A percentile compares a stretch with the other conserved stretches of the same genome.
Conservation (phyloP, 108 stramenopile species). For the Mediolabrus comicus region DNA sequence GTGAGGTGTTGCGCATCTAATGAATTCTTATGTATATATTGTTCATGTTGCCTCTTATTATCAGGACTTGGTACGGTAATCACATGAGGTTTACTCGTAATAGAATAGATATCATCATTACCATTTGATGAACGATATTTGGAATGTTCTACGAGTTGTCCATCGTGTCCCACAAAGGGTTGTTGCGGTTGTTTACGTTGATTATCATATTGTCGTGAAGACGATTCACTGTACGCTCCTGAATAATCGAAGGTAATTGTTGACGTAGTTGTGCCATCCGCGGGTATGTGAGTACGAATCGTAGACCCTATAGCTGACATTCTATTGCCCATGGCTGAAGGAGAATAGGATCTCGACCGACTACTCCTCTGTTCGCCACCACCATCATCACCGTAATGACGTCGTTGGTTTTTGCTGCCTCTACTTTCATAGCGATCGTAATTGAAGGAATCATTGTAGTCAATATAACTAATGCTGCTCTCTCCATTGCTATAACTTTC, state of each 20-base stretch:
- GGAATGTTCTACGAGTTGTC: neutral
- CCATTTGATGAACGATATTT: neutral
- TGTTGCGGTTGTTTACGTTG: neutral
- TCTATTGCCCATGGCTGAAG: neutral
- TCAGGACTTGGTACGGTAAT: neutral
- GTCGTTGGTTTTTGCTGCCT: neutral
- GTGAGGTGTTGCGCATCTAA: neutral
- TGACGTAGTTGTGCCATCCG: neutral
- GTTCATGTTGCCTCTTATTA: neutral
- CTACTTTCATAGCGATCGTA: neutral
- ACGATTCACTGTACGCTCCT: neutral
- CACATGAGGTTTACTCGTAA: neutral
- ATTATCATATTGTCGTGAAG: neutral
- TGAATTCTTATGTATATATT: neutral
- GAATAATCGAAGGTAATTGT: neutral
- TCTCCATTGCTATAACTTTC: neutral
- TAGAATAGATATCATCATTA: neutral
- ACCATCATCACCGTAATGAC: too few relatives aligned
- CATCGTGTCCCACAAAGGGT: neutral
- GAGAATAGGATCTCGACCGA: neutral
- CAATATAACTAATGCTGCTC: neutral
- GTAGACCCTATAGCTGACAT: neutral
- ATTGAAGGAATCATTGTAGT: neutral
- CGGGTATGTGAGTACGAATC: neutral
- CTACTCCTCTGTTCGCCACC: neutral